A percentile compares a stretch with the other conserved stretches of the same genome.
These are phyloP conservation scores for Salisapilia sapeloensis DNA, from an alignment of 352 stramenopile species.

Conservation along the genomic window DNA sequence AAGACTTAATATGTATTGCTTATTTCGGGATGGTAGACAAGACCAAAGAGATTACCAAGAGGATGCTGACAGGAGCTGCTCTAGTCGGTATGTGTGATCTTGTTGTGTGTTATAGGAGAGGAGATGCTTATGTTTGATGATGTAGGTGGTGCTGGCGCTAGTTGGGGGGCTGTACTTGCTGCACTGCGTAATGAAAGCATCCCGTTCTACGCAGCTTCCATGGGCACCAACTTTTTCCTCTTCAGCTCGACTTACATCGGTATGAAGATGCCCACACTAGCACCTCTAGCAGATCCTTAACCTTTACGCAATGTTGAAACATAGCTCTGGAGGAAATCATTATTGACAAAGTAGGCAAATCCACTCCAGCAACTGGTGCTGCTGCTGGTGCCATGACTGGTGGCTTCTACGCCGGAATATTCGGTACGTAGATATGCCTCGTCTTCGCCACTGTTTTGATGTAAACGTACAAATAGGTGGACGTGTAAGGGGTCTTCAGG, in stretches of 20 bases:
- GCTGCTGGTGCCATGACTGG: conserved; percentile 41
- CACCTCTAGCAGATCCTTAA: not conserved
- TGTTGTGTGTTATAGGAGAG: no score
- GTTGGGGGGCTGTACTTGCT: conserved; percentile 36
- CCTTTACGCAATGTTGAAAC: not conserved
- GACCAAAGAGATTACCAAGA: conserved; percentile 38
- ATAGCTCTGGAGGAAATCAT: conserved; percentile 66
- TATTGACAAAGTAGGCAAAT: conserved; percentile 40
- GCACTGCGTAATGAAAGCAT: conserved; percentile 57
- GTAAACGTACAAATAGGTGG: conserved; percentile 15
- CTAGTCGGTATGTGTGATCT: conserved; percentile 13
- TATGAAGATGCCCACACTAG: conserved; percentile 3
- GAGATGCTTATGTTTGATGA: no score
- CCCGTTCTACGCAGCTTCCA: conserved; percentile 65
- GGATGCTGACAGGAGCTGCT: conserved; percentile 45
- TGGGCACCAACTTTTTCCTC: conserved; percentile 76
- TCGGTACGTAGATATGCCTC: conserved; percentile 17
- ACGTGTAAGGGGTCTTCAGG: conserved; percentile 45
- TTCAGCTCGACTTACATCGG: conserved; percentile 74
- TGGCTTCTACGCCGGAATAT: conserved; percentile 46
- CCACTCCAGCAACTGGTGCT: conserved; percentile 36
- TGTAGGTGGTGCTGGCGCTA: conserved; percentile 29
- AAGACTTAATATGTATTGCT: no score
- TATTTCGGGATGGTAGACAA: conserved; percentile 19
- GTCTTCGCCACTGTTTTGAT: not conserved